phyloP scores from a whole-genome alignment of 345 rosid genomes.

The Camelina neglecta region DNA sequence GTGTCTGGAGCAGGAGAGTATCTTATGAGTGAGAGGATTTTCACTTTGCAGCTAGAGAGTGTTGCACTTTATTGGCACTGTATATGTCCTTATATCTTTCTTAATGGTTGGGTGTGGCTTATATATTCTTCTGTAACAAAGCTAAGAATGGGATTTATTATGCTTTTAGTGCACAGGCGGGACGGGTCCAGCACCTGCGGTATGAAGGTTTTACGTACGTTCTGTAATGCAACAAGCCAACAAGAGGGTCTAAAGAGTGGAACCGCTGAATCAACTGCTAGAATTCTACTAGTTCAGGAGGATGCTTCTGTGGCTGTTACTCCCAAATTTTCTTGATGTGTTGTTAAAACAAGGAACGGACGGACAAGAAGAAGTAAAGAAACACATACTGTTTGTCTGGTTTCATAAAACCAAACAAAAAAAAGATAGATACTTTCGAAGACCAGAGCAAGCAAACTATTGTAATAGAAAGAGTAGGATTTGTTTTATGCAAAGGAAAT shows the following conservation, averaged over 20 bases:
- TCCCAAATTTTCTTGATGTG: neutral
- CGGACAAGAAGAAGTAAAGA: neutral
- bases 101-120: slow-evolving; percentile 3
- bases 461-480: neutral
- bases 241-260: slow-evolving; percentile 48
- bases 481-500: neutral
- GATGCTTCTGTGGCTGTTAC: slow-evolving; percentile 66
- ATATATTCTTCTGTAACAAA: neutral
- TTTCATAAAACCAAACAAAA: neutral
- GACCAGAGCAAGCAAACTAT: neutral
- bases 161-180: slow-evolving; percentile 73
- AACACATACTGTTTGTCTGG: neutral
- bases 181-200: slow-evolving; percentile 77
- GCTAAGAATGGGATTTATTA: slow-evolving; percentile 16
- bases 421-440: neutral
- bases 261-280: slow-evolving; percentile 62
- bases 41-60: slow-evolving; percentile 76
- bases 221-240: slow-evolving; percentile 44
- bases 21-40: slow-evolving; percentile 67
- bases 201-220: slow-evolving; percentile 57
- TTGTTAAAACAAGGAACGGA: no score
- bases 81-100: slow-evolving; percentile 45
- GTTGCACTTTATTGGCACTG: slow-evolving; percentile 51
- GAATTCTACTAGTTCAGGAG: slow-evolving; percentile 79
- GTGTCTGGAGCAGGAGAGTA: slow-evolving; percentile 30